Base-by-base conservation (phyloP, 371 early-diverging fungal species). In the Circinella minor region DNA sequence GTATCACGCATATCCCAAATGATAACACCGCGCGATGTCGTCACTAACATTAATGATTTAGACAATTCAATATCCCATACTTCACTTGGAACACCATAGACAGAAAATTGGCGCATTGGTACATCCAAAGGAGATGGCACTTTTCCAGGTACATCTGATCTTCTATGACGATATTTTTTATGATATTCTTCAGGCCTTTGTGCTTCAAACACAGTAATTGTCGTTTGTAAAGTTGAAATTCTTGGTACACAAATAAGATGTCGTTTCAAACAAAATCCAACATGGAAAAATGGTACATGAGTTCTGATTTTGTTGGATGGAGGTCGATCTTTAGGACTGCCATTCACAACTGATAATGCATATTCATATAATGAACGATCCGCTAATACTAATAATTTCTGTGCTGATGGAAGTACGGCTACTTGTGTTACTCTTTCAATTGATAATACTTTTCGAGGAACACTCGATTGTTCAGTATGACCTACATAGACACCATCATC, bases 401-500 rank as follows among this genome's bases (percentile, higher is more conserved):
- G 77, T n/a, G 75, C 73, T 9, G 67, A 64, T 61, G 82, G 82
- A 36, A 84, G 68, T 14, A 75, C 80, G 14, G 76, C 72, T 4
- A 82, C 66, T 48, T 82, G 85, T 0, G 75, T 76, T n/a, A 77
- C 82, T 37, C 74, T 72, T 13, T 68, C 67, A 20, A 84, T 63
- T 14, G 72, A 63, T 5, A 84, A 71, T 37, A 80, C 73, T 63
- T 77, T 74, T 36, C 75, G 77, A 4, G 78, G 77, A 5, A 73
- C 61, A 48, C 71, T 71, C 13, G 66, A 60, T 5, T 65, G 70
- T 17, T 69, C 70, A 8, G 72, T 76, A 55, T 80, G 77, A 9
- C 81, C 85, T 3, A 81, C 81, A 64, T 80, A 84, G 20, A 84
- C 78, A 10, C 84, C 84, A 34, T 74, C 72, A 17, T 80, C 78